These are phyloP conservation scores for Russula abietina DNA, from an alignment of 768 basidiomycete species.

Conservation along the genomic window DNA sequence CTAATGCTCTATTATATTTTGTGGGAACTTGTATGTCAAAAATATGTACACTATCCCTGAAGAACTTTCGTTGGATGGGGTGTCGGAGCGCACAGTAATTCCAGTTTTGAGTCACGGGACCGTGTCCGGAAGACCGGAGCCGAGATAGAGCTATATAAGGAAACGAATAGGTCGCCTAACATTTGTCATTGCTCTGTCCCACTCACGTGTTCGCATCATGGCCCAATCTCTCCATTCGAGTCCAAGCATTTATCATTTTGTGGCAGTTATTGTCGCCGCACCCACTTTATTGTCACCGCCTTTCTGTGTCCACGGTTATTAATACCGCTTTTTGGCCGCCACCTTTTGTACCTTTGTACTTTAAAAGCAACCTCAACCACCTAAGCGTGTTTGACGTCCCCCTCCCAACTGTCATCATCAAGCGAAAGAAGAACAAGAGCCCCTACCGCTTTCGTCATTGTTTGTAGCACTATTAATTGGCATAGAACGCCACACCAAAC, in stretches of 20 bases:
- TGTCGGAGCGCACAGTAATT: not conserved
- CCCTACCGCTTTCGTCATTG: no score
- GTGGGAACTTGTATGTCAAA: not conserved
- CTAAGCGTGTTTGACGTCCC: not conserved
- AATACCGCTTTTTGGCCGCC: not conserved
- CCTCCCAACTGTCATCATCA: not conserved
- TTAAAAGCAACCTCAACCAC: constrained; percentile 1
- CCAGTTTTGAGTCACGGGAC: not conserved
- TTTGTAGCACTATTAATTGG: no score
- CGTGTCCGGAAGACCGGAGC: not conserved
- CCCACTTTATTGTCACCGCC: not conserved
- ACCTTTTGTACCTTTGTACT: constrained; percentile 2
- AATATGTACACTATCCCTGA: not conserved
- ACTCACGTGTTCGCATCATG: not conserved
- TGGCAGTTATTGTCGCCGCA: not conserved
- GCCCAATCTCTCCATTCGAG: not conserved
- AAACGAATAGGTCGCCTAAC: not conserved
- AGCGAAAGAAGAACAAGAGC: no score
- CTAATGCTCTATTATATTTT: no score
- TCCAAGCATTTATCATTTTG: not conserved
- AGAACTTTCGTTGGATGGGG: not conserved
- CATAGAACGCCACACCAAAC: no score
- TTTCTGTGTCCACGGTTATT: not conserved
- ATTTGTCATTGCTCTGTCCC: no score
- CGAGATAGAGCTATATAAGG: not conserved